phyloP scores from a whole-genome alignment of 2,329 filamentous ascomycete species.

The Talaromyces sp. region DNA sequence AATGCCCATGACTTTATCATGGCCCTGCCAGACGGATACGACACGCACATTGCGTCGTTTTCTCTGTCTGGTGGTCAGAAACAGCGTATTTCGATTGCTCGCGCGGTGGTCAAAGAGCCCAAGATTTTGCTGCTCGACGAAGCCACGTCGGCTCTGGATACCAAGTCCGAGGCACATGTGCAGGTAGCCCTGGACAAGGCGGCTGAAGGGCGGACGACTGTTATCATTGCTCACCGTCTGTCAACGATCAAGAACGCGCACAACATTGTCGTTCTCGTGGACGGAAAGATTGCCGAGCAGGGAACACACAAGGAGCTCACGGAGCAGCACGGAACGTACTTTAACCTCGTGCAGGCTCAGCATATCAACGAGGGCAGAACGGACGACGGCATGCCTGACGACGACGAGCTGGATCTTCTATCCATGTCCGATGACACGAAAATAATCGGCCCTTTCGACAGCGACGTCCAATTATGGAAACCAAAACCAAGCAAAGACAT shows the following conservation, averaged over 20 bases:
- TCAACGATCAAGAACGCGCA: constrained; percentile 92
- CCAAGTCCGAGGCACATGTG: constrained; percentile 89
- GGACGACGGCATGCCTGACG: constrained; percentile 25
- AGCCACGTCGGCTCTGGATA: constrained; percentile 89
- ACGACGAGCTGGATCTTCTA: constrained; percentile 14
- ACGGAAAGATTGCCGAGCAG: constrained; percentile 84
- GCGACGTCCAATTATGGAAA: not conserved
- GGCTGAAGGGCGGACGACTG: constrained; percentile 81
- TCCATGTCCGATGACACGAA: not conserved
- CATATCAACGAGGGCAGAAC: constrained; percentile 60
- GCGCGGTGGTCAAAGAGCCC: constrained; percentile 84
- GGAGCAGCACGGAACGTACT: constrained; percentile 67
- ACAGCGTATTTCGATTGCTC: constrained; percentile 90
- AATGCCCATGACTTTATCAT: constrained; percentile 92
- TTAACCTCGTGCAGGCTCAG: constrained; percentile 81
- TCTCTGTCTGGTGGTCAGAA: constrained; percentile 92
- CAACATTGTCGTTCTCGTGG: constrained; percentile 90
- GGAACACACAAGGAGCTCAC: constrained; percentile 80
- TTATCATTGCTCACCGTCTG: constrained; percentile 90
- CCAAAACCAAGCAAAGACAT: not conserved
- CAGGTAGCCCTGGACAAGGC: constrained; percentile 88
- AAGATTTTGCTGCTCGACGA: constrained; percentile 92
- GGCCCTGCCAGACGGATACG: constrained; percentile 76
- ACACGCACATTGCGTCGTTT: constrained; percentile 95
- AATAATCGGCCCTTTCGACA: not conserved